These are phyloP conservation scores for Elongisporangium senticosum DNA, from an alignment of 352 stramenopile genomes.

Conservation along the genomic window DNA sequence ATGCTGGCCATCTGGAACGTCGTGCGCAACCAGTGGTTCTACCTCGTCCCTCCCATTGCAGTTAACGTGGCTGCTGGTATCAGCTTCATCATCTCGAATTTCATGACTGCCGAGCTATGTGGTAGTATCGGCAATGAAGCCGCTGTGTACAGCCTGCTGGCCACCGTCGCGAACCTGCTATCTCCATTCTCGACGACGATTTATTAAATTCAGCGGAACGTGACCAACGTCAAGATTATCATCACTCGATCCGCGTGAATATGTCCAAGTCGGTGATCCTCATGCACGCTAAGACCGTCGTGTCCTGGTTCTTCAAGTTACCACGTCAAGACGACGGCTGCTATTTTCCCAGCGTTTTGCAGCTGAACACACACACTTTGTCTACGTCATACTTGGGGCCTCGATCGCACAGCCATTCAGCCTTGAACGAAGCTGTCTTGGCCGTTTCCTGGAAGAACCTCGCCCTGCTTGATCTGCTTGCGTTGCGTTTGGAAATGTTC, in stretches of 20 bases:
- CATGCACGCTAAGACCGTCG: slow-evolving; percentile 13
- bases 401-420: no score
- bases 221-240: slow-evolving; percentile 7
- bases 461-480: no score
- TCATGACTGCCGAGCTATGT: slow-evolving; percentile 48
- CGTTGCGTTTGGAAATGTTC: no score
- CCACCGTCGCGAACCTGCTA: slow-evolving; percentile 41
- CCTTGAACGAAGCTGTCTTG: no score
- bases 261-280: slow-evolving; percentile 36
- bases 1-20: slow-evolving; percentile 51
- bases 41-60: slow-evolving; percentile 39
- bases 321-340: no score
- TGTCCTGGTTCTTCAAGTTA: slow-evolving; percentile 9
- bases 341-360: no score
- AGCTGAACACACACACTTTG: no score
- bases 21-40: slow-evolving; percentile 60
- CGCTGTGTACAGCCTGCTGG: slow-evolving; percentile 48
- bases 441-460: no score
- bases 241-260: slow-evolving; percentile 20
- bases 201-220: not conserved
- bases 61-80: slow-evolving; percentile 44
- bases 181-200: slow-evolving; percentile 25
- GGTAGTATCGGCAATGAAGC: slow-evolving; percentile 46
- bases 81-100: slow-evolving; percentile 52
- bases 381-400: no score